Evolutionary conservation across 2,329 filamentous ascomycete genomes (phyloP).

Genomic region (Fusarium ramigenum): DNA sequence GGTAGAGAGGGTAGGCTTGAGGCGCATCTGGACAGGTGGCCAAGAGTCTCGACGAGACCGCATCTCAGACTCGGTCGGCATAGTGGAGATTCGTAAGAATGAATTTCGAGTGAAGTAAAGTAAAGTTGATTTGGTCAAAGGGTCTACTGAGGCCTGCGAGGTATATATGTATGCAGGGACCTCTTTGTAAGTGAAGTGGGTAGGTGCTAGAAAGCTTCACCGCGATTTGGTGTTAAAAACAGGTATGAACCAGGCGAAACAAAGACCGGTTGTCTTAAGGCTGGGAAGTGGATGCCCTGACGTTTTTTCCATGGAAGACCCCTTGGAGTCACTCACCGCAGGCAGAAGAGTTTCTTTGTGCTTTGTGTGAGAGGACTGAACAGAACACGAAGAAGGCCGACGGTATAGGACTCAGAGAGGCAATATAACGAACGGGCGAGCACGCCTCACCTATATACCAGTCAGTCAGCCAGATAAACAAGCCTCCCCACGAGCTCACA

Average conservation of each 20-base stretch:
- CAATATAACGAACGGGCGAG: slow-evolving; percentile 7
- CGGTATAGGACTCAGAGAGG: slow-evolving; percentile 12
- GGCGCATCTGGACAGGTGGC: slow-evolving; percentile 61
- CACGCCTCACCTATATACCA: slow-evolving; percentile 36
- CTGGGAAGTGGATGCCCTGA: slow-evolving; percentile 29
- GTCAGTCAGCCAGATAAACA: neutral
- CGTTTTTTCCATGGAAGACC: slow-evolving; percentile 32
- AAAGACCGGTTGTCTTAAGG: slow-evolving; percentile 37
- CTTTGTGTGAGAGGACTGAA: slow-evolving; percentile 5
- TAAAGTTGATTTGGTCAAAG: neutral
- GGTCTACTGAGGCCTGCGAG: slow-evolving; percentile 7
- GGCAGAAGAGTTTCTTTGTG: slow-evolving; percentile 16
- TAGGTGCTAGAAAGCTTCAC: slow-evolving; percentile 22
- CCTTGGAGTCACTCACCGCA: slow-evolving; percentile 39
- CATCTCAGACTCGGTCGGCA: slow-evolving; percentile 49
- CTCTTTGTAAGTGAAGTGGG: slow-evolving; percentile 33
- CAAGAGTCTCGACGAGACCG: slow-evolving; percentile 58
- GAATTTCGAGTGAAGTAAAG: neutral
- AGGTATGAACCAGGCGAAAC: slow-evolving; percentile 28
- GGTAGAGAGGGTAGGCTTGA: slow-evolving; percentile 53
- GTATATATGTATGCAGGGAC: slow-evolving; percentile 4
- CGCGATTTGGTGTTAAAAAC: slow-evolving; percentile 29
- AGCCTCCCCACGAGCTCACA: slow-evolving; percentile 20
- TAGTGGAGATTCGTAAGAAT: slow-evolving; percentile 28
- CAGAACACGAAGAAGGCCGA: slow-evolving; percentile 24